Percentiles rank a stretch among this genome's conserved stretches.
Conservation (phyloP, 176 grass and related monocot species). For the Lolium rigidum region DNA sequence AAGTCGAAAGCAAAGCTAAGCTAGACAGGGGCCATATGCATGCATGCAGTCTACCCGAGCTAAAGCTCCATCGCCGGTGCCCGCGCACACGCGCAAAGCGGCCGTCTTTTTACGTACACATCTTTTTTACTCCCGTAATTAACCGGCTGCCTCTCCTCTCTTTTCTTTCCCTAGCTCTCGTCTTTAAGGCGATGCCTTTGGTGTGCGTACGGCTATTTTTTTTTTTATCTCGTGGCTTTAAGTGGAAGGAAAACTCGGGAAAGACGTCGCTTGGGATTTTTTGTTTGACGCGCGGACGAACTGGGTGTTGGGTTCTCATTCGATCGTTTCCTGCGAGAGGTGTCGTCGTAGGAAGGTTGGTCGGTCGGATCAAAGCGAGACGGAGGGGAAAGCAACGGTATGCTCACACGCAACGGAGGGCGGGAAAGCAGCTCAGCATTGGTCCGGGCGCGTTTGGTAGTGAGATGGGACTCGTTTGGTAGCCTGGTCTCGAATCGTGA, state of each 20-base stretch:
- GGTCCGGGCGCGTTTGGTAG: too few relatives aligned
- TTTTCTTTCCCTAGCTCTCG: neutral
- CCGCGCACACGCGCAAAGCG: conserved; percentile 14
- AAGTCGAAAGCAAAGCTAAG: neutral
- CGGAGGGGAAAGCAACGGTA: neutral
- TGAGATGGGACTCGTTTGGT: too few relatives aligned
- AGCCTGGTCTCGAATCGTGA: too few relatives aligned
- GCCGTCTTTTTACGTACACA: conserved; percentile 44
- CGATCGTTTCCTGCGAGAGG: neutral
- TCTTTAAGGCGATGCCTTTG: neutral
- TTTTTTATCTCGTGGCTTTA: neutral
- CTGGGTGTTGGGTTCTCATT: neutral
- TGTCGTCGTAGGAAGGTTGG: neutral
- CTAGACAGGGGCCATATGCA: conserved; percentile 6
- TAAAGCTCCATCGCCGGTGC: conserved; percentile 16
- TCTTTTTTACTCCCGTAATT: neutral
- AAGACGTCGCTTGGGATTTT: neutral
- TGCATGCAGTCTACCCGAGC: neutral
- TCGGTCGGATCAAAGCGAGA: neutral
- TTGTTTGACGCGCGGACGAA: too few relatives aligned
- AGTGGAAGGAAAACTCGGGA: neutral
- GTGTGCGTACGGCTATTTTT: neutral
- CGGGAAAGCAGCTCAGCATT: conserved; percentile 5
- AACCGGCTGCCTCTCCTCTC: neutral
- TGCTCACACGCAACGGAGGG: neutral